Conservation (phyloP, 371 early-diverging fungal genomes). For the Syncephalastrum sp. region DNA sequence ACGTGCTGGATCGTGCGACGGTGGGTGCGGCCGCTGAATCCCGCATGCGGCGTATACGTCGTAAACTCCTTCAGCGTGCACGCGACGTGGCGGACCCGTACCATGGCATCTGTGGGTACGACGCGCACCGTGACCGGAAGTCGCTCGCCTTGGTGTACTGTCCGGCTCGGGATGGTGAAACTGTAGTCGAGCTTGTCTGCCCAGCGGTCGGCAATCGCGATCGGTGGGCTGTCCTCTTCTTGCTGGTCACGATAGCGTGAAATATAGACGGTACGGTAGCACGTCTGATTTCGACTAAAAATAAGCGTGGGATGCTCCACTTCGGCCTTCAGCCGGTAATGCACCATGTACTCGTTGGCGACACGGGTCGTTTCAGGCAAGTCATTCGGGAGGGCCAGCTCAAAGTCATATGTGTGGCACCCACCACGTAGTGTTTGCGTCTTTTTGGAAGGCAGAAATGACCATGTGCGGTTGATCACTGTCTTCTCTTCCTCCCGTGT, state of each 20-base stretch:
- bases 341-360: constrained; percentile 29
- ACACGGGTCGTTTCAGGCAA: constrained; percentile 40
- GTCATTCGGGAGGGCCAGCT: constrained; percentile 34
- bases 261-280: constrained; percentile 18
- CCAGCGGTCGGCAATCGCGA: constrained; percentile 36
- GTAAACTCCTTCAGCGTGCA: constrained; percentile 42
- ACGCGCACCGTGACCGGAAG: constrained; percentile 33
- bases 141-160: constrained; percentile 31
- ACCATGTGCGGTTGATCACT: constrained; percentile 29
- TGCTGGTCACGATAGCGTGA: constrained; percentile 21
- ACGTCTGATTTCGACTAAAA: constrained; percentile 23
- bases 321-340: constrained; percentile 34
- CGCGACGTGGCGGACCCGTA: constrained; percentile 29
- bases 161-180: constrained; percentile 33
- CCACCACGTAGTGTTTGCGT: constrained; percentile 23
- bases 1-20: constrained; percentile 10
- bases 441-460: constrained; percentile 27
- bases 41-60: constrained; percentile 23
- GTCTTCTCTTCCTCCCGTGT: constrained; percentile 25
- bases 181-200: constrained; percentile 35
- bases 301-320: constrained; percentile 25
- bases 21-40: constrained; percentile 26
- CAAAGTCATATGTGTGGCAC: constrained; percentile 37
- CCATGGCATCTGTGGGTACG: constrained; percentile 18
- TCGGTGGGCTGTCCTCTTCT: constrained; percentile 27